A percentile compares a stretch with the other conserved stretches of the same genome.
Evolutionary conservation across 345 rosid species (phyloP).

Genomic region (Fremontodendron californicum): DNA sequence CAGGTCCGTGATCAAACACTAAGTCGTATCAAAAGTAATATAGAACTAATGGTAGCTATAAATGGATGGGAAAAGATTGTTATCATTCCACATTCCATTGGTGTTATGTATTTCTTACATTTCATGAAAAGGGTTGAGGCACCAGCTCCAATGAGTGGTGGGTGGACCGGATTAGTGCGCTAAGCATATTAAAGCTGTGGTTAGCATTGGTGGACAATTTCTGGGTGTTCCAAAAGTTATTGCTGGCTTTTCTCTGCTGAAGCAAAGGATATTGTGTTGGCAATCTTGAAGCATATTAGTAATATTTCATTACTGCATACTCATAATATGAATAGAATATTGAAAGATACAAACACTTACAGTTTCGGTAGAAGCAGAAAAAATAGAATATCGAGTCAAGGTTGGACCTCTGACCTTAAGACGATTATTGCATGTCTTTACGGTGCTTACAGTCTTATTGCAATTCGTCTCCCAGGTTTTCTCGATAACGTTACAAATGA

Average conservation of each 20-base stretch:
- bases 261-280: slow-evolving; percentile 88
- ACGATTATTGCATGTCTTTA: too few species aligned
- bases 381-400: too few species aligned
- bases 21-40: not conserved
- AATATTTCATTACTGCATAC: too few species aligned
- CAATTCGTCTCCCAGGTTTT: too few species aligned
- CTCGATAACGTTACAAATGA: too few species aligned
- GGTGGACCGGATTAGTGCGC: slow-evolving; percentile 95
- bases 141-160: slow-evolving; percentile 95
- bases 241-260: slow-evolving; percentile 86
- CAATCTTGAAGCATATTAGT: too few species aligned
- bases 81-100: slow-evolving; percentile 94
- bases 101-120: slow-evolving; percentile 80
- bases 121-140: too few species aligned
- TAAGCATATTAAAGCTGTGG: slow-evolving; percentile 82
- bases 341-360: too few species aligned
- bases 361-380: too few species aligned
- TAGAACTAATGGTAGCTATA: slow-evolving; percentile 75
- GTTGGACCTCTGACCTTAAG: too few species aligned
- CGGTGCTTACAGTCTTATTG: too few species aligned
- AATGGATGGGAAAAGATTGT: slow-evolving; percentile 79
- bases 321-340: too few species aligned
- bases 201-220: slow-evolving; percentile 90
- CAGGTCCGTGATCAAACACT: not conserved
- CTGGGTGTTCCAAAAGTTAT: slow-evolving; percentile 90